Conservation (phyloP, 1,284 basidiomycete species). For the Hypsizygus ulmarius region DNA sequence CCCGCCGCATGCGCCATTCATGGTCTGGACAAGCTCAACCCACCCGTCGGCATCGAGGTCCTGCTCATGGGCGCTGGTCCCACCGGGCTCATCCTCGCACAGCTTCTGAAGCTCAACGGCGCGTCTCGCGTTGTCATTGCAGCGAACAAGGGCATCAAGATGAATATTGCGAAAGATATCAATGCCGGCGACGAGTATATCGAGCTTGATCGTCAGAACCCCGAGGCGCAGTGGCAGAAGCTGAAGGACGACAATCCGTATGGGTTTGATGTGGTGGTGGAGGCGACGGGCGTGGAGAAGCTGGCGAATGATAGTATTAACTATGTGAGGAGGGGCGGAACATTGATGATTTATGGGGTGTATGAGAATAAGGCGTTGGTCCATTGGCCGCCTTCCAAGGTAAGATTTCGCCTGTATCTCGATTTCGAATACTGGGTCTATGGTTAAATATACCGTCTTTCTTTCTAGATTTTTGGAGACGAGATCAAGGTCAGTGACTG, state of each 20-base stretch:
- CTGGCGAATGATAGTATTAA: slow-evolving; percentile 81
- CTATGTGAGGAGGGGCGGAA: slow-evolving; percentile 80
- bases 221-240: slow-evolving; percentile 74
- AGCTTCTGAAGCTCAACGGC: slow-evolving; percentile 83
- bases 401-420: neutral
- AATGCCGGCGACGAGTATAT: slow-evolving; percentile 80
- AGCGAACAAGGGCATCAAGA: slow-evolving; percentile 87
- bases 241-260: slow-evolving; percentile 80
- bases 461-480: slow-evolving; percentile 72
- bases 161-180: slow-evolving; percentile 75
- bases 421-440: neutral
- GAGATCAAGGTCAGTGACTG: slow-evolving; percentile 64
- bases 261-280: slow-evolving; percentile 87
- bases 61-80: slow-evolving; percentile 80
- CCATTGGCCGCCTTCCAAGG: slow-evolving; percentile 76
- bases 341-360: slow-evolving; percentile 75
- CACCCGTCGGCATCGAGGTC: slow-evolving; percentile 76
- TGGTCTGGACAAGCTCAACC: slow-evolving; percentile 81
- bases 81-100: slow-evolving; percentile 77
- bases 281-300: slow-evolving; percentile 83
- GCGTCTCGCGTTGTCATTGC: slow-evolving; percentile 75
- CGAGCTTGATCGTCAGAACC: slow-evolving; percentile 75
- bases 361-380: slow-evolving; percentile 75
- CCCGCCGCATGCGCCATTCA: slow-evolving; percentile 91
- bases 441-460: neutral